Base-by-base conservation (phyloP, 2,329 filamentous ascomycete species). In the Aureobasidium sp. region DNA sequence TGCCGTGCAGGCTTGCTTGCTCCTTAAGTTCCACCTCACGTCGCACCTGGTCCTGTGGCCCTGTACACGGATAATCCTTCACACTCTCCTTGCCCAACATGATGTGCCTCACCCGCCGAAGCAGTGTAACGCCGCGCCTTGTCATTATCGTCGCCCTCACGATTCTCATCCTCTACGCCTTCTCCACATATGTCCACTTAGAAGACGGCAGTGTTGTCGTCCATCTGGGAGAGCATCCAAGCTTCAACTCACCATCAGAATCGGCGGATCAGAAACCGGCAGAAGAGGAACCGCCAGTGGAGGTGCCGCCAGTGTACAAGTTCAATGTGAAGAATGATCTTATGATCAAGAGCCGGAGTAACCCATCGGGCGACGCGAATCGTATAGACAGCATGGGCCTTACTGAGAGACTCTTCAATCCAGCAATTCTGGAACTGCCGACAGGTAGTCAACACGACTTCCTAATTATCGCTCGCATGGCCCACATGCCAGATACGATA, bases 11-110 rank as follows among this genome's bases (percentile, higher is more conserved):
- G 41, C n/a, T n/a, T 44, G 20, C 42, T 14, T 45, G 20, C 42
- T 15, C 20, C 42, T 45, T 25, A 12, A 25, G 6, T 45, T 45
- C 9, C 6, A 45, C 4, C 36, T 39, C 15, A 39, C 15, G 36
- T 11, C 5, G 15, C 36, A 39, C 20, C 42, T 45, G 20, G 42
- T 45, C 14, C 22, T 6, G 20, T 20, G 42, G 42, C 22, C 42
- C 12, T 25, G 20, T 44, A 45, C 42, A 45, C 20, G 12, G 14
- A 45, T 14, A 14, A 45, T 5, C 20, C 42, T 12, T 20, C 42
- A 12, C 11, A 63, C 67, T 15, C 65, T 72, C 14, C 5, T 15
- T 45, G 20, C 42, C 20, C 17, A 45, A 45, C 20, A 45, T 45
- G 20, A 45, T 45, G 22, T 20, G 20, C 42, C 42, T 45, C 20